phyloP scores from a whole-genome alignment of 768 basidiomycete species.

The Hericium erinaceus region DNA sequence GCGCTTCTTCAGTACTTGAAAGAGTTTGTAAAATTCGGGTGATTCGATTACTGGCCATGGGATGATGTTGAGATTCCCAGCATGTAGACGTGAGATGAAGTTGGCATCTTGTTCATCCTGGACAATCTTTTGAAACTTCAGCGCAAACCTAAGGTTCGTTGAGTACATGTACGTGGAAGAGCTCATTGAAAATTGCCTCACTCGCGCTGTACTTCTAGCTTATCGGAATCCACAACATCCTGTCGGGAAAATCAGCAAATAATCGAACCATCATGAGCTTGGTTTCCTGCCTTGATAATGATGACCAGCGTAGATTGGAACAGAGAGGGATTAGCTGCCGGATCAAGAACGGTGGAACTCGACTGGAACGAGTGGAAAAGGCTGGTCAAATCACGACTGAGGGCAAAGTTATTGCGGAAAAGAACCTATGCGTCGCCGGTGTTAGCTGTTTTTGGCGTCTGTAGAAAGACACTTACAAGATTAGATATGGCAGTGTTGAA shows the following conservation, averaged over 20 bases:
- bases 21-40: slow-evolving; percentile 48
- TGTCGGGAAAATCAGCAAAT: slow-evolving; percentile 15
- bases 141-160: slow-evolving; percentile 32
- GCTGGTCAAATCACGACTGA: slow-evolving; percentile 51
- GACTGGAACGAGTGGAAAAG: slow-evolving; percentile 57
- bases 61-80: slow-evolving; percentile 44
- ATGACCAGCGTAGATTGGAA: slow-evolving; percentile 52
- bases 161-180: no score
- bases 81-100: slow-evolving; percentile 54
- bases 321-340: slow-evolving; percentile 44
- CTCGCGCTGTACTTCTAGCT: slow-evolving; percentile 49
- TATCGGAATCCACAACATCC: slow-evolving; percentile 60
- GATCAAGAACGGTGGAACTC: slow-evolving; percentile 49
- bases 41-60: slow-evolving; percentile 67
- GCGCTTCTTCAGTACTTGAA: slow-evolving; percentile 34
- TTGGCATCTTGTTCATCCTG: slow-evolving; percentile 51
- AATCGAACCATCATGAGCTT: no score
- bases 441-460: neutral
- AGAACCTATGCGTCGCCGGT: slow-evolving; percentile 32
- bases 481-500: slow-evolving; percentile 63
- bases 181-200: slow-evolving; percentile 19
- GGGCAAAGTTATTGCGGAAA: slow-evolving; percentile 57
- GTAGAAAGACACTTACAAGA: slow-evolving; percentile 28
- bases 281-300: slow-evolving; percentile 44
- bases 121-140: slow-evolving; percentile 53